Conservation (phyloP, 78 protist genomes). For the Tieghemostelium lacteum region DNA sequence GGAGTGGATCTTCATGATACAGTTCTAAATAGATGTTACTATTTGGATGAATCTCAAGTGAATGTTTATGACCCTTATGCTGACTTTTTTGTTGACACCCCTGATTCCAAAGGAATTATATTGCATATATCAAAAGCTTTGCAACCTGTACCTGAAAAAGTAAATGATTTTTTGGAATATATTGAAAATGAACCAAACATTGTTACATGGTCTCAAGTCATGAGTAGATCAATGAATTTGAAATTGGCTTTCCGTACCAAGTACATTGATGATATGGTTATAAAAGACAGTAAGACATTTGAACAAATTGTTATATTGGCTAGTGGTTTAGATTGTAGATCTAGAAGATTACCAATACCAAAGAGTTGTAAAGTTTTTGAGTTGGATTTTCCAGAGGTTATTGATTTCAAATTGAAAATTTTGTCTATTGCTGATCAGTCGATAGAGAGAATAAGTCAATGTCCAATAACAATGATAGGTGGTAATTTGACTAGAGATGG, state of each 20-base stretch:
- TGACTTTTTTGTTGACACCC: background rate
- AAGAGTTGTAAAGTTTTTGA: constrained; percentile 10
- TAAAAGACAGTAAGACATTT: background rate
- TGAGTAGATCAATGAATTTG: background rate
- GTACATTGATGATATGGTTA: constrained; percentile 12
- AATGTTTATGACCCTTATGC: constrained; percentile 23
- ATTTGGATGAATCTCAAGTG: too few relatives aligned
- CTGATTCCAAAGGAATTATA: constrained; percentile 2
- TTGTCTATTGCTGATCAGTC: background rate
- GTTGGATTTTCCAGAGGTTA: constrained; percentile 30
- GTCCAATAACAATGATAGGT: background rate
- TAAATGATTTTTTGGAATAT: too few relatives aligned
- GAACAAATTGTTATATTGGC: constrained; percentile 36
- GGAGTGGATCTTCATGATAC: too few relatives aligned
- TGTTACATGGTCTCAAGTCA: constrained; percentile 10
- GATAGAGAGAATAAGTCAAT: background rate
- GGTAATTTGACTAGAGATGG: background rate
- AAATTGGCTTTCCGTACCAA: constrained; percentile 7
- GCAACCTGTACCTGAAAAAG: too few relatives aligned
- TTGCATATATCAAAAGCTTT: too few relatives aligned
- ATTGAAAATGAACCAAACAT: background rate
- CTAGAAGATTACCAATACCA: constrained; percentile 14
- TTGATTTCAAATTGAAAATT: background rate
- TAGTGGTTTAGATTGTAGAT: constrained; percentile 32
- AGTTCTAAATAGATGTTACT: too few relatives aligned